Evolutionary conservation across 257 asterid genomes (phyloP), one percentile per base, ranked within the genome.

Genomic region (Petrea volubilis): DNA sequence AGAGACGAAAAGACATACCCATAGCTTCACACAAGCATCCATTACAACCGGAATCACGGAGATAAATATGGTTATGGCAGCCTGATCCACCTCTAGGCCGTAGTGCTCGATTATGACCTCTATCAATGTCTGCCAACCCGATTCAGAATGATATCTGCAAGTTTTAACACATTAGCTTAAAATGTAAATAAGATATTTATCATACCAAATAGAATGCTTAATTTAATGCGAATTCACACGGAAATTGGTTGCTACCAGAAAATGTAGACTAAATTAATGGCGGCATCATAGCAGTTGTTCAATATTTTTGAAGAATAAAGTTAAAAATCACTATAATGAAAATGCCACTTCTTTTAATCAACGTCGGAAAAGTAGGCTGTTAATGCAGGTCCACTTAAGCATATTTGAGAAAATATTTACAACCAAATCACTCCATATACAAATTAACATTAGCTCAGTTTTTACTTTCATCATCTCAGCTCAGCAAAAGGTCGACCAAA

Each of bases 101-200:
- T 88, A 88, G 80, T 92, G 99, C 82, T 90, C 97, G 17, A 86
- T 79, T 74, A 90, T 50, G 57, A 92, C 76, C 82, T 92, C 97
- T 52, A 88, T 72, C 82, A 92, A 77, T 57, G 99, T 88, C 80
- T 87, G 85, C 98, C 98, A 92, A 41, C 97, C 98, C 57, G 92
- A 88, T 79, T 88, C 98, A 11, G 98, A 95, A 75, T 94, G 98
- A 85, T 94, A 94, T 78, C 98, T 92, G 88, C 84, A 86, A 62
- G 49, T 69, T 71, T 40, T 20, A 71, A 33, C 18, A 43, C 58
- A 55, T n/a, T 65, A 53, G 34, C 47, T 21, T 38, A 64, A 49
- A 65, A 11, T 28, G 21, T 15, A 60, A 58, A 13, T 44, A 34
- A 6, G 7, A 23, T 65, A 28, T 60, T 49, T 18, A 46, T 53